Evolutionary conservation across 2,329 filamentous ascomycete species (phyloP), one percentile per base, ranked within the genome.

Genomic region (Diaporthe helianthi): DNA sequence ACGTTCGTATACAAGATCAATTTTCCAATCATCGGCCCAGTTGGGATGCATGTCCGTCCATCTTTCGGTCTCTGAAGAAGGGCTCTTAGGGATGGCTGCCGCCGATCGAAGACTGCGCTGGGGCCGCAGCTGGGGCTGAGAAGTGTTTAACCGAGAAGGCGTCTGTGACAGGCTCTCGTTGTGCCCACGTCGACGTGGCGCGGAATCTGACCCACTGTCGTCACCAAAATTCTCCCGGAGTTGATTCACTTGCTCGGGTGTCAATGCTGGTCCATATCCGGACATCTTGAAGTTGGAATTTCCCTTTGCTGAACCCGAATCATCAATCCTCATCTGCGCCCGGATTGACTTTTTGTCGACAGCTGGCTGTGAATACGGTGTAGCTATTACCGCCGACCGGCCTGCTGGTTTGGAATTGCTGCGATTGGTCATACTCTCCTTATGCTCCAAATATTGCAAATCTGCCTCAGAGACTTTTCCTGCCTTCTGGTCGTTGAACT

Each of bases 1-100:
- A 71, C 89, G 85, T 61, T 87, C 89, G 76, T 88, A 93, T 2
- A 89, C 81, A 1, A 94, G 81, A 1, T 90, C 86, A 61, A 82
- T 83, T 19, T 83, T 80, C 88, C 88, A 91, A 0, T 79, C 70
- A 19, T 79, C 78, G 41, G 78, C 78, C 89, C 89, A 91, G 3
- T 78, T 78, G 8, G 80, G 80, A 72, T 90, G 81, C 31, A 79
- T 71, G 8, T 76, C 74, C 1, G 87, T 87, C 88, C 88, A 91
- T 17, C 78, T 75, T 47, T 77, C 75, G 22, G 70, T 13, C 73
- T 69, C 53, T n/a, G 73, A 71, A 53, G 46, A 69, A 9, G 71
- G 69, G 36, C 70, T 71, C 41, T 47, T 60, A n/a, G n/a, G n/a
- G n/a, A n/a, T 24, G 51, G 15, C 38, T 66, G 31, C 47, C 12